Evolutionary conservation across 257 asterid species (phyloP).

Genomic region (Lithospermum erythrorhizon): DNA sequence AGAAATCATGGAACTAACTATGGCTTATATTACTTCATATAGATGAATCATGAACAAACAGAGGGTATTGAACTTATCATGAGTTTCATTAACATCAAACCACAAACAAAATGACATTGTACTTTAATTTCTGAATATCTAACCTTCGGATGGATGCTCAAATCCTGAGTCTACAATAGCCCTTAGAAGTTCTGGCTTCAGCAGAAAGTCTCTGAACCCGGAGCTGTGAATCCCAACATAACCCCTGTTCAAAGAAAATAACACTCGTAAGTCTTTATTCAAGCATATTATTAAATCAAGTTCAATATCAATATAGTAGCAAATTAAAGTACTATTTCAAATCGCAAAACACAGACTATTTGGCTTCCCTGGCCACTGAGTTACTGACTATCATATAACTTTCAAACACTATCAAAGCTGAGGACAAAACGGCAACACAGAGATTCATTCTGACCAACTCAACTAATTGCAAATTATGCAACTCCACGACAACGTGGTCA

Average conservation of each 20-base stretch:
- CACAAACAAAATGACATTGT: not conserved
- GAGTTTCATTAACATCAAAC: not conserved
- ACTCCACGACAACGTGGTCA: not conserved
- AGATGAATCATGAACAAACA: too few relatives aligned
- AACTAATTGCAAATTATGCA: not conserved
- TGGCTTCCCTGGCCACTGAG: too few relatives aligned
- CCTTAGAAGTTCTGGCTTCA: constrained; percentile 40
- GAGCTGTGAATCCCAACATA: constrained; percentile 42
- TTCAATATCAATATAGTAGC: not conserved
- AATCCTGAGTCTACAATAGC: constrained; percentile 45
- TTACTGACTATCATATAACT: too few relatives aligned
- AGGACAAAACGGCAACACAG: not conserved
- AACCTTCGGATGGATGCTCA: constrained; percentile 51
- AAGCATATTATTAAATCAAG: too few relatives aligned
- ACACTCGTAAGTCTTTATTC: not conserved
- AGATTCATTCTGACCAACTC: not conserved
- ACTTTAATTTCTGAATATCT: constrained; percentile 1
- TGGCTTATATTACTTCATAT: too few relatives aligned
- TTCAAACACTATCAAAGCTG: not conserved
- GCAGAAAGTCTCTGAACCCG: constrained; percentile 41
- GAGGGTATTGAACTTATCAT: too few relatives aligned
- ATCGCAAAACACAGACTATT: not conserved
- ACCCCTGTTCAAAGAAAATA: constrained; percentile 20
- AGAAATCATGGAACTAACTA: too few relatives aligned
- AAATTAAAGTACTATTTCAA: not conserved